Evolutionary conservation across 352 stramenopile genomes (phyloP).

Genomic region (Phytophthora ohioensis): DNA sequence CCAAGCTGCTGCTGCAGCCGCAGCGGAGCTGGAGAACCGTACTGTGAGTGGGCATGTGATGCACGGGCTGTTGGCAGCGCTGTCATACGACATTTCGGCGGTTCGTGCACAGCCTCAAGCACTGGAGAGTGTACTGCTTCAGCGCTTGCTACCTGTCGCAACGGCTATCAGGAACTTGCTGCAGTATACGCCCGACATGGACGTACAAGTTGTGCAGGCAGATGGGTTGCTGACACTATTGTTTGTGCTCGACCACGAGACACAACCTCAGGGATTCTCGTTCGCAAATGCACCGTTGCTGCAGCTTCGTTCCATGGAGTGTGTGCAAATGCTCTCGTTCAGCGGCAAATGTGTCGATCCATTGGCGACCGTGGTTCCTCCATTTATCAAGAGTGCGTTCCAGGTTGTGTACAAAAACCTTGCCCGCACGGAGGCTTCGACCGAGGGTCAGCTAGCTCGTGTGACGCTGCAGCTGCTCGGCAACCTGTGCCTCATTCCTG

Average conservation of each 20-base stretch:
- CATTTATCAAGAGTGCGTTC: slow-evolving; percentile 89
- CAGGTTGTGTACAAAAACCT: slow-evolving; percentile 88
- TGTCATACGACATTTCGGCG: slow-evolving; percentile 78
- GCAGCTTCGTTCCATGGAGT: slow-evolving; percentile 88
- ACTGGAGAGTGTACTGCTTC: slow-evolving; percentile 74
- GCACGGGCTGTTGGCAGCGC: slow-evolving; percentile 68
- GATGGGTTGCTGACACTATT: slow-evolving; percentile 79
- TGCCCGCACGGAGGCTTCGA: slow-evolving; percentile 78
- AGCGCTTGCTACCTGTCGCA: slow-evolving; percentile 78
- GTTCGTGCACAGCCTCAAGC: slow-evolving; percentile 74
- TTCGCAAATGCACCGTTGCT: slow-evolving; percentile 77
- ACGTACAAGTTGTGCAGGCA: slow-evolving; percentile 80
- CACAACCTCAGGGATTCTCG: slow-evolving; percentile 81
- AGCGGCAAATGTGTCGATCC: slow-evolving; percentile 83
- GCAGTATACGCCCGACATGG: slow-evolving; percentile 86
- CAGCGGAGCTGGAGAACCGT: slow-evolving; percentile 49
- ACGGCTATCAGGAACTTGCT: slow-evolving; percentile 85
- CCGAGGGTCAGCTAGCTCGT: slow-evolving; percentile 80
- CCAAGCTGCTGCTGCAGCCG: slow-evolving; percentile 43
- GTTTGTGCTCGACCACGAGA: slow-evolving; percentile 85
- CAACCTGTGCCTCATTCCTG: slow-evolving; percentile 87
- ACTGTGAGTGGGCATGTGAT: slow-evolving; percentile 78
- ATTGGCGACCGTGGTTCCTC: slow-evolving; percentile 76
- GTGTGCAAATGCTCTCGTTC: slow-evolving; percentile 89
- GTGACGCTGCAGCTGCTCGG: slow-evolving; percentile 85